Evolutionary conservation across 768 basidiomycete species (phyloP), one percentile per base, ranked within the genome.

Genomic region (Lyophyllum atratum): DNA sequence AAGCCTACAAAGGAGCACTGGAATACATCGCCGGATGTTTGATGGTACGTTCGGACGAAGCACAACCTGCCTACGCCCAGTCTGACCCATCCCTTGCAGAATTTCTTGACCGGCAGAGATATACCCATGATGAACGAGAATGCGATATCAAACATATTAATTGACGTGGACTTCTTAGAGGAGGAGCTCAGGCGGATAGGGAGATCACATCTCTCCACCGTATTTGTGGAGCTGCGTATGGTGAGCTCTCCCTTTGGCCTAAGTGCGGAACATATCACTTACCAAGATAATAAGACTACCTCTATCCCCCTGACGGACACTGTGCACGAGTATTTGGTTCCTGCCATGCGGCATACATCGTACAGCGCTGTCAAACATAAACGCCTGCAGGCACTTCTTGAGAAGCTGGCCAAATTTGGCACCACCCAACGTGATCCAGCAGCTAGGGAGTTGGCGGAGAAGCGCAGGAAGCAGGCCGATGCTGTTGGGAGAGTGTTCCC

Each of bases 131-230:
- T 95, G 78, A 98, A 96, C 65, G 94, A 98, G 65, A 89, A 91
- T 64, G 94, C 92, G 1, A 80, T 97, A 42, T 84, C 88, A 29
- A 96, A 95, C 62, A 81, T 98, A 48, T 76, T 90, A 52, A 83
- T 90, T 46, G 95, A 98, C 68, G 83, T 95, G 58, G 85, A 87
- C 56, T 97, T 95, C 70, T 79, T 98, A 52, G 93, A 96, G 60
- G 85, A 85, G n/a, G 91, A 94, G 64, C 83, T 95, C 61, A 86
- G 84, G 63, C 77, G 86, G 44, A 86, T 90, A 52, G 92, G 88
- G 21, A 81, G 89, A 64, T 74, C 80, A 1, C 86, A 92, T 68
- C 77, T 95, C 22, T 80, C 79, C 52, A 73, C 83, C 11, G 87
- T 86, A 15, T 96, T 98, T 70, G 72, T 79, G 21, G 94, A 96